Evolutionary conservation across 1,139 yeast genomes (phyloP), one percentile per base, ranked within the genome.

Genomic region (Debaryomyces psychrophilus): DNA sequence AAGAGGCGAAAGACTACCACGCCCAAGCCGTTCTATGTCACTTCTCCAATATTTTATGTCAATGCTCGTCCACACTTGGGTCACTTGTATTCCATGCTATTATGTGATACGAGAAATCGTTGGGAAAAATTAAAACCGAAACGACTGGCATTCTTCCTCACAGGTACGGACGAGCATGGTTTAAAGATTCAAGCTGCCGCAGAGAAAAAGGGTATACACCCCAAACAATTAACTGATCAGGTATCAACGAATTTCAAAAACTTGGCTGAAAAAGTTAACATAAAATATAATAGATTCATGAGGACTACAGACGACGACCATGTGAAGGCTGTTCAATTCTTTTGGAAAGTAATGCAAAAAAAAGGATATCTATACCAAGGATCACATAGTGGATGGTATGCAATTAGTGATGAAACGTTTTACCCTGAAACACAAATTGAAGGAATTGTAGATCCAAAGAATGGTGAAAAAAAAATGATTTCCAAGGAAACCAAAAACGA

Each of bases 151-250:
- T 79, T 72, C 50, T 76, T 92, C 60, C 79, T 89, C 8, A 93
- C 99, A 0, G 99, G 99, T 0, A 92, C 98, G 0, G 99, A 93
- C 63, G 99, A 93, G 65, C 99, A 93, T 64, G 99, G 99, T 0
- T 69, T 90, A 50, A 93, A 93, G 69, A 92, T 93, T 31, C 95
- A 90, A 54, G 76, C 79, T 43, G 85, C 86, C 0, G 85, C 85
- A 2, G 79, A 77, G 47, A 77, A 76, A 17, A 71, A 72, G 5
- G 72, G 74, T 1, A 59, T 67, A 8, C 68, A 67, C 7, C 93
- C 97, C 0, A 76, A 85, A 56, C 61, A 62, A 41, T 85, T 92
- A 58, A 95, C 90, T 23, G 96, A 93, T 59, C 67, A 68, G 12
- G 80, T 89, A 4, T 81, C 90, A 1, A 62, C 68, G 8, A 82